phyloP scores from a whole-genome alignment of 805 yeast genomes.

The Debaryomyces castellii region DNA sequence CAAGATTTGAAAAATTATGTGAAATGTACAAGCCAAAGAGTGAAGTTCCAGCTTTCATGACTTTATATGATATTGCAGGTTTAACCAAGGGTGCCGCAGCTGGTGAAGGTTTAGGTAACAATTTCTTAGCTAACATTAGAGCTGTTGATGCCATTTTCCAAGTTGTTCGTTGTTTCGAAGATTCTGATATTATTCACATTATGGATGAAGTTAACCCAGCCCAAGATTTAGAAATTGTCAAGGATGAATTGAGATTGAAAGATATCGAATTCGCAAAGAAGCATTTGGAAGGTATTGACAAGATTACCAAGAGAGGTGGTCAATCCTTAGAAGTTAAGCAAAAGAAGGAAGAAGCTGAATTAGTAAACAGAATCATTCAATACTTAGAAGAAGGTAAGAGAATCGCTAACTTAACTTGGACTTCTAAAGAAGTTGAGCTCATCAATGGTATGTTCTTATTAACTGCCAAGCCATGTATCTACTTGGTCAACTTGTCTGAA shows the following conservation, averaged over 20 bases:
- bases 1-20: slow-evolving; percentile 76
- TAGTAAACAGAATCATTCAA: slow-evolving; percentile 71
- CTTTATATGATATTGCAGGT: slow-evolving; percentile 97
- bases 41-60: slow-evolving; percentile 87
- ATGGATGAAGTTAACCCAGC: slow-evolving; percentile 92
- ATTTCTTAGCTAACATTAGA: slow-evolving; percentile 93
- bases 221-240: slow-evolving; percentile 90
- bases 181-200: slow-evolving; percentile 95
- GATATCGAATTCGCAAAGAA: slow-evolving; percentile 94
- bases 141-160: slow-evolving; percentile 98
- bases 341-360: slow-evolving; percentile 79
- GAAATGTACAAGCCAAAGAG: slow-evolving; percentile 78
- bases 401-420: slow-evolving; percentile 86
- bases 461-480: slow-evolving; percentile 95
- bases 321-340: slow-evolving; percentile 86
- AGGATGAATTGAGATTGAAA: slow-evolving; percentile 89
- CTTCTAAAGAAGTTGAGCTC: slow-evolving; percentile 84
- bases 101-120: slow-evolving; percentile 98
- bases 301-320: slow-evolving; percentile 83
- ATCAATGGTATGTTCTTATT: slow-evolving; percentile 84
- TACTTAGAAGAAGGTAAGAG: slow-evolving; percentile 82
- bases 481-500: slow-evolving; percentile 87
- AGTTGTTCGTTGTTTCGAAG: slow-evolving; percentile 96
- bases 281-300: slow-evolving; percentile 72
- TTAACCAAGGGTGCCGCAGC: slow-evolving; percentile 94